Conservation (phyloP, 306 rosid species). For the Datisca glomerata region DNA sequence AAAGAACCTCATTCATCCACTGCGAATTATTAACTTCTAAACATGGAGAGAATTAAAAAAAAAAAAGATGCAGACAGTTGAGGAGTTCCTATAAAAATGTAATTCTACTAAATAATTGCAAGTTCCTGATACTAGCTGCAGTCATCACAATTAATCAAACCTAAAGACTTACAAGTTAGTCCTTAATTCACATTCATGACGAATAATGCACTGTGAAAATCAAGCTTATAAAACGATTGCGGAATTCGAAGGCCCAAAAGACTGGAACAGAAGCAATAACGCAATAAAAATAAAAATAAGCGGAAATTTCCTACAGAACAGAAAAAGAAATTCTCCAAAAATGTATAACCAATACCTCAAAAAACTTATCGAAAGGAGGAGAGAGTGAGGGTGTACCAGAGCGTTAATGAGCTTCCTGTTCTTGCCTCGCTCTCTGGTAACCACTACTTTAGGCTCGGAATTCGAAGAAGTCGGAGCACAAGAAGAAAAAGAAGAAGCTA, state of each 20-base stretch:
- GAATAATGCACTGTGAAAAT: too few species aligned
- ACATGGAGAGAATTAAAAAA: too few species aligned
- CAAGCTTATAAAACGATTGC: too few species aligned
- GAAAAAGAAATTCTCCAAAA: too few species aligned
- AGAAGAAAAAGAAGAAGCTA: conserved; percentile 23
- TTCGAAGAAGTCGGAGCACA: conserved; percentile 18
- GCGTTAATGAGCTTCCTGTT: conserved; percentile 75
- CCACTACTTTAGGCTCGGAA: conserved; percentile 52
- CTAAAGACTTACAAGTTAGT: conserved; percentile 11
- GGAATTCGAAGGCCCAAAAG: too few species aligned
- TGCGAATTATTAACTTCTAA: too few species aligned
- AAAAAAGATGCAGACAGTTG: neutral
- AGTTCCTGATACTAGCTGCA: conserved; percentile 1
- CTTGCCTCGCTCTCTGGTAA: conserved; percentile 97
- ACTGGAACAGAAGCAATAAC: too few species aligned
- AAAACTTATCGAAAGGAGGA: neutral
- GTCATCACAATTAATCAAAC: conserved; percentile 34
- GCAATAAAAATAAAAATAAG: neutral
- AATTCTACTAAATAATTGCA: too few species aligned
- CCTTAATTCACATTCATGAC: conserved; percentile 2
- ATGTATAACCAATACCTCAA: too few species aligned
- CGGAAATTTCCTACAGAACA: conserved; percentile 3
- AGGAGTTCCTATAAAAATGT: too few species aligned
- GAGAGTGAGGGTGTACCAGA: conserved; percentile 35
- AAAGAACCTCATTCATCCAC: too few species aligned